Conservation (phyloP, 2,329 filamentous ascomycete genomes). For the Monosporascus sp. region DNA sequence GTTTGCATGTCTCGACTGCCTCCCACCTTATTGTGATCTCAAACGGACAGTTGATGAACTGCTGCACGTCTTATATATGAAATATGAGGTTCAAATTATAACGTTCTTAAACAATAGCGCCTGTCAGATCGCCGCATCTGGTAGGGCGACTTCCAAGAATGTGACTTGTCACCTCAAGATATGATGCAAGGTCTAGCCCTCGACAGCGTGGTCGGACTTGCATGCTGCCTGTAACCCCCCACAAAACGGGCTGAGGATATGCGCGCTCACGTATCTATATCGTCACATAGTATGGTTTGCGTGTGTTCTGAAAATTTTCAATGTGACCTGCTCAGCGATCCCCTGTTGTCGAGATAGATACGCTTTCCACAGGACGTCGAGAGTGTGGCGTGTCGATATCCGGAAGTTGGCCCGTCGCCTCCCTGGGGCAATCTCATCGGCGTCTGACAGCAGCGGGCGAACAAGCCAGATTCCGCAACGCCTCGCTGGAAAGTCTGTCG, state of each 20-base stretch:
- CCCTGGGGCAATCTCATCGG: slow-evolving; percentile 10
- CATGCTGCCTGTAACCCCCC: background rate
- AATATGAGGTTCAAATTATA: background rate
- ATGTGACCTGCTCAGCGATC: background rate
- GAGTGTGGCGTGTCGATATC: slow-evolving; percentile 20
- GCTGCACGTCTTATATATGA: too few relatives aligned
- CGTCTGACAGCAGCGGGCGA: slow-evolving; percentile 7
- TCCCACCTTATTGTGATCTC: background rate
- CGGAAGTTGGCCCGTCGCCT: slow-evolving; percentile 5
- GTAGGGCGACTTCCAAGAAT: background rate
- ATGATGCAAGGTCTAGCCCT: background rate
- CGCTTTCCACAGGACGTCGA: background rate
- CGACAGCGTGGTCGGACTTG: background rate
- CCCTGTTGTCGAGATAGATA: background rate
- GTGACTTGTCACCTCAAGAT: background rate
- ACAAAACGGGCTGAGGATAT: too few relatives aligned
- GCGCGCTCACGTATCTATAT: too few relatives aligned
- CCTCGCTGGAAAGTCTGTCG: slow-evolving; percentile 16
- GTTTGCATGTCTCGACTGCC: background rate
- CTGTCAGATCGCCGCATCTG: background rate
- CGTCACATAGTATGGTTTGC: too few relatives aligned
- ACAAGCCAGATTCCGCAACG: slow-evolving; percentile 17
- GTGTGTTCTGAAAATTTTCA: background rate
- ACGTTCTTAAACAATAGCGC: background rate
- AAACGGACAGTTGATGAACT: background rate